A percentile compares a stretch with the other conserved stretches of the same genome.
These are phyloP conservation scores for Monocercomonoides exilis DNA, from an alignment of 78 protist genomes.

Conservation along the genomic window DNA sequence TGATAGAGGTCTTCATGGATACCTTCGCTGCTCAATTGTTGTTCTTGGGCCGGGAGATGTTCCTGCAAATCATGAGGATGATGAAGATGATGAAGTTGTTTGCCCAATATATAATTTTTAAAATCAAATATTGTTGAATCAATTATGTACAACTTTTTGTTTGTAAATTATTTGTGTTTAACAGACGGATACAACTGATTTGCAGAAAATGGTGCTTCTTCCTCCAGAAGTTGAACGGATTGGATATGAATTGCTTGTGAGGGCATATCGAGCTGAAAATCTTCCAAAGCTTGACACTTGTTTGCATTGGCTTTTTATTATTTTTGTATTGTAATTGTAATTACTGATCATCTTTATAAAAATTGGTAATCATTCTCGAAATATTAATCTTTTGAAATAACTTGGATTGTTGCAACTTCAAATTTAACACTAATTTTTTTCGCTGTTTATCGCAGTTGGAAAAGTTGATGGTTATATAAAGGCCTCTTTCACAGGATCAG, in stretches of 20 bases:
- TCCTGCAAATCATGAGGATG: slow-evolving; percentile 28
- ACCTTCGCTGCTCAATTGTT: background rate
- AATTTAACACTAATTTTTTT: too few species aligned
- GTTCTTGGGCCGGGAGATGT: slow-evolving; percentile 37
- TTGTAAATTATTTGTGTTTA: background rate
- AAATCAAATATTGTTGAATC: background rate
- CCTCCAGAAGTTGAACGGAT: background rate
- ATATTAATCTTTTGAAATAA: too few species aligned
- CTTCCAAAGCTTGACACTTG: slow-evolving; percentile 25
- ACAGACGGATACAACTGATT: background rate
- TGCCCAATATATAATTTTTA: background rate
- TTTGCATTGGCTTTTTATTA: background rate
- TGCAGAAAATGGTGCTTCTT: slow-evolving; percentile 2
- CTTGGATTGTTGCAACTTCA: too few species aligned
- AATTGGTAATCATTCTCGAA: too few species aligned
- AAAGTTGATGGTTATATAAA: slow-evolving; percentile 24
- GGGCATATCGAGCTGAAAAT: background rate
- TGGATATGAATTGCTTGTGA: background rate
- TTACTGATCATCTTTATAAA: too few species aligned
- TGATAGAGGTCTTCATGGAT: too few species aligned
- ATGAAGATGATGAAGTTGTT: slow-evolving; percentile 22
- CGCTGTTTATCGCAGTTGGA: background rate
- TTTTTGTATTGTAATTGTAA: too few species aligned
- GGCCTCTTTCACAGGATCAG: slow-evolving; percentile 6
- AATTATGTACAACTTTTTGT: background rate